Percentiles rank a stretch among this genome's conserved stretches.
These are phyloP conservation scores for Puccinia hordei DNA, from an alignment of 1,284 basidiomycete genomes.

Conservation along the genomic window DNA sequence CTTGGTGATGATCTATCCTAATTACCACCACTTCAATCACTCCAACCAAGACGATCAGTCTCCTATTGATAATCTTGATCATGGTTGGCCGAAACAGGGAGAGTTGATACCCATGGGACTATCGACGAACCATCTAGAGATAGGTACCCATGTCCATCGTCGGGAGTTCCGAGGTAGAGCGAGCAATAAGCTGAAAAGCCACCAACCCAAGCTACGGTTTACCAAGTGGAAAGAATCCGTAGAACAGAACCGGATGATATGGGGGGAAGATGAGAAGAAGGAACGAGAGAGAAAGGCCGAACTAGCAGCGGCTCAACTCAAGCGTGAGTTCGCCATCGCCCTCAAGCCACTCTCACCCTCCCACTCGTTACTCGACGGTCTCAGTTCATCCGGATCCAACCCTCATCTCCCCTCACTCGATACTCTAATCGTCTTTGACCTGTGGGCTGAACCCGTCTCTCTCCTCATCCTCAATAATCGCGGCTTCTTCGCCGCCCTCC, in stretches of 20 bases:
- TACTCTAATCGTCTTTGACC: conserved; percentile 69
- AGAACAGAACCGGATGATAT: conserved; percentile 1
- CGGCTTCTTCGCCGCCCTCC: neutral
- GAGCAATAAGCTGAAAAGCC: neutral
- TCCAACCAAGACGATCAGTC: neutral
- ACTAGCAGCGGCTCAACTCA: conserved; percentile 62
- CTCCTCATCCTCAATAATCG: neutral
- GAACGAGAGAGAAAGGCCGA: neutral
- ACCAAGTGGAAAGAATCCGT: conserved; percentile 21
- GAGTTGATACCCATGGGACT: conserved; percentile 63
- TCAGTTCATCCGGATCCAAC: conserved; percentile 32
- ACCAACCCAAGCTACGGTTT: conserved; percentile 4
- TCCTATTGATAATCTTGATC: neutral
- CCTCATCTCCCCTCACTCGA: conserved; percentile 65
- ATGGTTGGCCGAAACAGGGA: neutral
- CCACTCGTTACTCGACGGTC: conserved; percentile 52
- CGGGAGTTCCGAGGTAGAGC: neutral
- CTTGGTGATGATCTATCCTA: conserved; percentile 82
- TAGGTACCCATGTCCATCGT: conserved; percentile 71
- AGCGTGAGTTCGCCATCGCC: conserved; percentile 64
- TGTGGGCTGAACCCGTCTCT: conserved; percentile 64
- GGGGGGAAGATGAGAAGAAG: neutral
- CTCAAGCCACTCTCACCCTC: conserved; percentile 67
- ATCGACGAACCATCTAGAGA: conserved; percentile 80
- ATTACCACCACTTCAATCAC: conserved; percentile 64